A percentile compares a stretch with the other conserved stretches of the same genome.
phyloP scores from a whole-genome alignment of 2,329 filamentous ascomycete genomes.

The Claviceps citrina region DNA sequence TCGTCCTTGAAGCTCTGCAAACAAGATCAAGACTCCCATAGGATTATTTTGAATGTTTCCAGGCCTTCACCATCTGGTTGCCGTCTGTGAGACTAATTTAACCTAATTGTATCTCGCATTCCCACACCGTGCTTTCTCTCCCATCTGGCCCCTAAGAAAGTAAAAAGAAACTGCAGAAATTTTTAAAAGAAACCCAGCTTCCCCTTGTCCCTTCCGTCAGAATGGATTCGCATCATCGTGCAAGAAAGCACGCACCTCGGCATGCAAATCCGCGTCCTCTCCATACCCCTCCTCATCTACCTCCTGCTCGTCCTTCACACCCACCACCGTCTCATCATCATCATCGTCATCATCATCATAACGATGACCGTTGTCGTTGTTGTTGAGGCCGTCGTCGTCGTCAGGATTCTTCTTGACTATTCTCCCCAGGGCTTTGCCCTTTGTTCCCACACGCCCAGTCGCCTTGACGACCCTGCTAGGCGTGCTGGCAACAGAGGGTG shows the following conservation, averaged over 20 bases:
- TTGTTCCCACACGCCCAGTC: slow-evolving; percentile 10
- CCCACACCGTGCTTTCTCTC: too few relatives aligned
- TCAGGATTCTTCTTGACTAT: slow-evolving; percentile 7
- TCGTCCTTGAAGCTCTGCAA: too few relatives aligned
- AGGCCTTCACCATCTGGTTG: too few relatives aligned
- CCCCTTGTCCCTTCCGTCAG: too few relatives aligned
- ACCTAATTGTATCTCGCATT: too few relatives aligned
- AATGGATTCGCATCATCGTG: not conserved
- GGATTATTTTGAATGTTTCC: too few relatives aligned
- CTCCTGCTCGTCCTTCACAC: slow-evolving; percentile 7
- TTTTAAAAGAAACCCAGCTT: too few relatives aligned
- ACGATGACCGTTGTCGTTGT: too few relatives aligned
- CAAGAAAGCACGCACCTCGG: slow-evolving; percentile 1
- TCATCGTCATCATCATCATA: too few relatives aligned
- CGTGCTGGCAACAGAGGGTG: slow-evolving; percentile 5
- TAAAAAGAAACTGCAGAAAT: too few relatives aligned
- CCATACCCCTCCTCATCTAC: not conserved
- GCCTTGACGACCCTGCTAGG: slow-evolving; percentile 19
- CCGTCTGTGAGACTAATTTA: too few relatives aligned
- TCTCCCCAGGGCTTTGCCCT: slow-evolving; percentile 11
- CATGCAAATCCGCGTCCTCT: not conserved
- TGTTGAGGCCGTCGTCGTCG: not conserved
- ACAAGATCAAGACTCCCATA: too few relatives aligned
- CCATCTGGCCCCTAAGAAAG: not conserved
- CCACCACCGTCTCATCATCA: slow-evolving; percentile 6